Base-by-base conservation (phyloP, 164 flowering plant species). In the Vitis rupestris region DNA sequence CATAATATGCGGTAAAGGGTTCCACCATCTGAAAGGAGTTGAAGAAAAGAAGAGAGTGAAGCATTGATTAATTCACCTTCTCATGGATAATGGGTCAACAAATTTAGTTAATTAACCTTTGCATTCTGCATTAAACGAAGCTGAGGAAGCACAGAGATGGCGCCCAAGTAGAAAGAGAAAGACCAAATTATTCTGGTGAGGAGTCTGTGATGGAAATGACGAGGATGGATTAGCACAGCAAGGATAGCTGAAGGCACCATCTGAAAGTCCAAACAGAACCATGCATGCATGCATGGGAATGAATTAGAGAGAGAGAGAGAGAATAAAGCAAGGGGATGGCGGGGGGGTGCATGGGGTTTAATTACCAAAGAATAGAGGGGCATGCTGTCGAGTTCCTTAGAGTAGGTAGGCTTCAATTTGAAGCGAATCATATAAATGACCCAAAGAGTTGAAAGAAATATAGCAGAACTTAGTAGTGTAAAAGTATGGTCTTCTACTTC, bases 401-500 rank as follows among this genome's bases (percentile, higher is more conserved):
- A 80, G 82, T 86, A 86, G 29, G 83, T 81, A 1, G 83, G 58
- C 68, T 79, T 83, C 74, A 86, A 70, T 61, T 82, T 86, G 76
- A 72, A 75, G 29, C 83, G 71, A 12, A 88, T 88, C 88, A 83
- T 83, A 69, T 84, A 88, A 10, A 88, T 80, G 50, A 86, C 90
- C 92, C 92, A 88, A 44, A 76, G 27, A 9, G 92, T 85, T 68
- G 88, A 77, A 3, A 55, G 70, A 58, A 84, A 63, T 37, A 86
- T 81, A 48, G 88, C 88, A 27, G 83, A 73, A 65, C 82, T 86
- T 47, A 84, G 82, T 55, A 84, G 63, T 12, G 88, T 84, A 67
- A 82, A 86, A 66, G 81, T 75, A 69, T 84, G 86, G 72, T 77
- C 82, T 72, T 84, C 88, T 86, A 84, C 82, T 15, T 82, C 86